phyloP scores from a whole-genome alignment of 192 early-diverging fungal genomes.

The Backusella morwellensis region DNA sequence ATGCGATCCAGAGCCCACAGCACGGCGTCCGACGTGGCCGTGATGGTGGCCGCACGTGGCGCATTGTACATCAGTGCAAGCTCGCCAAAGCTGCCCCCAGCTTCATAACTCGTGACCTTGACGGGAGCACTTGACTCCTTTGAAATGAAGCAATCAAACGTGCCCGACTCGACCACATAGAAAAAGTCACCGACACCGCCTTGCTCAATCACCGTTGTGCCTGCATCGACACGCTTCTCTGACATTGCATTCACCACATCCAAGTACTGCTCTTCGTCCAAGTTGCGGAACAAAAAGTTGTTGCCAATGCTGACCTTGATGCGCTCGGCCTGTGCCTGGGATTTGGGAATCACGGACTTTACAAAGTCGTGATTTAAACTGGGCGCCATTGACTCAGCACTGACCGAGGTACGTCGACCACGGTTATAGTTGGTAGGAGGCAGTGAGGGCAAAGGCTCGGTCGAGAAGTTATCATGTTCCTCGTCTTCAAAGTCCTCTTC shows the following conservation, averaged over 20 bases:
- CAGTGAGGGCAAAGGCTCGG: slow-evolving; percentile 28
- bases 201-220: slow-evolving; percentile 86
- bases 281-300: slow-evolving; percentile 93
- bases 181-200: slow-evolving; percentile 97
- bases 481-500: slow-evolving; percentile 55
- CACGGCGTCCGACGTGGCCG: slow-evolving; percentile 76
- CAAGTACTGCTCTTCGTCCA: slow-evolving; percentile 94
- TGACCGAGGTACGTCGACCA: slow-evolving; percentile 90
- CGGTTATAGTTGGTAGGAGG: slow-evolving; percentile 71
- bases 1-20: slow-evolving; percentile 98
- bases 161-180: slow-evolving; percentile 94
- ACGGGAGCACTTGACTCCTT: slow-evolving; percentile 60
- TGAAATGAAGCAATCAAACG: slow-evolving; percentile 85
- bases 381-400: slow-evolving; percentile 96
- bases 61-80: slow-evolving; percentile 99
- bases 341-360: slow-evolving; percentile 88
- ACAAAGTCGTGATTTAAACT: slow-evolving; percentile 76
- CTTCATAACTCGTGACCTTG: slow-evolving; percentile 78
- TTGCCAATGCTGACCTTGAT: slow-evolving; percentile 76
- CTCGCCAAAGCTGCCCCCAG: slow-evolving; percentile 95
- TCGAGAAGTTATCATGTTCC: slow-evolving; percentile 61
- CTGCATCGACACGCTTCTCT: slow-evolving; percentile 78
- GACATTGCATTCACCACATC: slow-evolving; percentile 97
- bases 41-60: slow-evolving; percentile 93
- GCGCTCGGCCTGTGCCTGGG: slow-evolving; percentile 78